Conservation (phyloP, 140 eudicot genomes). For the Bidens hawaiensis region DNA sequence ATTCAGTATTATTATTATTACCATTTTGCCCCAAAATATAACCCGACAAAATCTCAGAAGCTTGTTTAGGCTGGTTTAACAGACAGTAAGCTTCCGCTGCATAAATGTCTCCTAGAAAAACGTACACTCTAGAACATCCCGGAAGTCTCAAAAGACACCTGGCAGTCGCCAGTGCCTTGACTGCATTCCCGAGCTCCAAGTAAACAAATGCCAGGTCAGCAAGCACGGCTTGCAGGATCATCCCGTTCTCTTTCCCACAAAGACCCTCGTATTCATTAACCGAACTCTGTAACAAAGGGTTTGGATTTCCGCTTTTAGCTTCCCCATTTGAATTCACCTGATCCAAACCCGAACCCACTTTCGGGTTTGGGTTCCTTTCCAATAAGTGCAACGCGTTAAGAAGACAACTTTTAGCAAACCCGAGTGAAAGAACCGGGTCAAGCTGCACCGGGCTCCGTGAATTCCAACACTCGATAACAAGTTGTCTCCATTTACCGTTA, state of each 20-base stretch:
- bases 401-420: conserved; percentile 66
- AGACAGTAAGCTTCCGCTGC: conserved; percentile 90
- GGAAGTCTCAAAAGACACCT: conserved; percentile 61
- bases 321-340: conserved; percentile 70
- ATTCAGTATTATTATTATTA: conserved; percentile 22
- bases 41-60: conserved; percentile 63
- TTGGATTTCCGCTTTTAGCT: conserved; percentile 35
- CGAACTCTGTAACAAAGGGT: conserved; percentile 39
- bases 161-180: conserved; percentile 64
- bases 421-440: conserved; percentile 46
- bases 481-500: conserved; percentile 80
- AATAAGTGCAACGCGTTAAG: conserved; percentile 57
- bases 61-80: conserved; percentile 72
- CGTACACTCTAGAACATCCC: conserved; percentile 53
- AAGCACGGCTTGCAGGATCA: conserved; percentile 65
- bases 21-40: conserved; percentile 46
- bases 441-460: conserved; percentile 30
- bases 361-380: conserved; percentile 17
- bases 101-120: conserved; percentile 64
- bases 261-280: conserved; percentile 47
- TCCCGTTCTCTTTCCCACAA: conserved; percentile 53
- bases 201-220: conserved; percentile 80
- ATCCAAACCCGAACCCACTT: conserved; percentile 26
- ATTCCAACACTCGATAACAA: conserved; percentile 40
- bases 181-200: conserved; percentile 67